A percentile compares a stretch with the other conserved stretches of the same genome.
Conservation (phyloP, 2,329 filamentous ascomycete species). For the Hypoxylon sp. region DNA sequence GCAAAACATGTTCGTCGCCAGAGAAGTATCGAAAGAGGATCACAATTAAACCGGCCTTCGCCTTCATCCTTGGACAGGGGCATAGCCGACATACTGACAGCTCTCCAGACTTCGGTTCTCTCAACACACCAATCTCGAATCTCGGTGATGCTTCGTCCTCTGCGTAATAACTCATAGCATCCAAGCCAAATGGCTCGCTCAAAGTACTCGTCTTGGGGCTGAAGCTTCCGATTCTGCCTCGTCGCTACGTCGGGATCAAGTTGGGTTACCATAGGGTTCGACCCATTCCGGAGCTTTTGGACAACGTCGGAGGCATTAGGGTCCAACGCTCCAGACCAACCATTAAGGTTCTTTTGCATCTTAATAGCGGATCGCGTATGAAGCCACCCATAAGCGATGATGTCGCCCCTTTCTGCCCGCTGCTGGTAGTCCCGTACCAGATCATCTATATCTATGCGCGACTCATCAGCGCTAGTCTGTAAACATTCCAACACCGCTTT, state of each 20-base stretch:
- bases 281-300: conserved; percentile 68
- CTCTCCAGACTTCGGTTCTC: conserved; percentile 90
- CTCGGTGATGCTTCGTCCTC: conserved; percentile 80
- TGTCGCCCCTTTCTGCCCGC: conserved; percentile 82
- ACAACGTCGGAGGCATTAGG: conserved; percentile 71
- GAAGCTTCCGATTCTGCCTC: conserved; percentile 81
- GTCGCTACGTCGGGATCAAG: conserved; percentile 92
- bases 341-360: conserved; percentile 83
- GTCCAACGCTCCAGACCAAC: conserved; percentile 75
- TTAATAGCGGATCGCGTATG: conserved; percentile 94
- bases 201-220: conserved; percentile 87
- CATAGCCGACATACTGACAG: conserved; percentile 82
- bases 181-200: conserved; percentile 93
- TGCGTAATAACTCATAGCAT: conserved; percentile 92
- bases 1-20: conserved; percentile 86
- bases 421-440: conserved; percentile 82
- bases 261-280: conserved; percentile 81
- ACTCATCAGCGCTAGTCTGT: conserved; percentile 77
- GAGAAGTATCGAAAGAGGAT: conserved; percentile 68
- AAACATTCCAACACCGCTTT: conserved; percentile 88
- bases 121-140: conserved; percentile 90
- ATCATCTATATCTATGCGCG: conserved; percentile 79
- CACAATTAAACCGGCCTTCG: conserved; percentile 58
- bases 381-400: conserved; percentile 91
- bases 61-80: conserved; percentile 68